Evolutionary conservation across 495 filamentous ascomycete genomes (phyloP).

Genomic region (Penicillium robsamsonii): DNA sequence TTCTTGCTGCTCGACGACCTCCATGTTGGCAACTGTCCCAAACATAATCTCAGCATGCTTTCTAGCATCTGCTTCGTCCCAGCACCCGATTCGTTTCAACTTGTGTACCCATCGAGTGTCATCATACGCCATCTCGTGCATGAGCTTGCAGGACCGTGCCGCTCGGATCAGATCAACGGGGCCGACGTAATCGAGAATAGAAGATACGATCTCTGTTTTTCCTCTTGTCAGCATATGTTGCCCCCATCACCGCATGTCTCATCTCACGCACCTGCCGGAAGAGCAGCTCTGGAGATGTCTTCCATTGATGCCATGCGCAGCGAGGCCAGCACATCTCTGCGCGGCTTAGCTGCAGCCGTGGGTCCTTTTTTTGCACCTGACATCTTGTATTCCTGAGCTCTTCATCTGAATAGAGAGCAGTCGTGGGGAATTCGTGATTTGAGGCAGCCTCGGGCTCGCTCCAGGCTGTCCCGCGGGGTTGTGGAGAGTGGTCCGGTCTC

Average conservation of each 20-base stretch:
- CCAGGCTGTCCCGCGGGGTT: slow-evolving; percentile 7
- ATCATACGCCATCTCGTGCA: slow-evolving; percentile 99
- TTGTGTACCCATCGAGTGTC: slow-evolving; percentile 91
- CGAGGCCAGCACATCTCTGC: slow-evolving; percentile 65
- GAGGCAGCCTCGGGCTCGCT: neutral
- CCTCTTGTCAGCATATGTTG: slow-evolving; percentile 16
- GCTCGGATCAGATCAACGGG: slow-evolving; percentile 79
- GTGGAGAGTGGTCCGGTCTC: neutral
- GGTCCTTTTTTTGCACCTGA: slow-evolving; percentile 63
- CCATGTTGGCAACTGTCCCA: slow-evolving; percentile 61
- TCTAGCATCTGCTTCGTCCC: slow-evolving; percentile 87
- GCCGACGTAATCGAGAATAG: slow-evolving; percentile 85
- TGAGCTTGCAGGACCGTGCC: slow-evolving; percentile 81
- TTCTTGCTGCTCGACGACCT: slow-evolving; percentile 52
- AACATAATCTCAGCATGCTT: slow-evolving; percentile 72
- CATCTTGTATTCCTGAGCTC: slow-evolving; percentile 43
- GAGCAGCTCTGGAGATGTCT: slow-evolving; percentile 66
- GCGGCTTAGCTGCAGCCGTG: slow-evolving; percentile 45
- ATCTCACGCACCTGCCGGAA: slow-evolving; percentile 68
- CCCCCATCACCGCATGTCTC: neutral
- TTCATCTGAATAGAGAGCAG: slow-evolving; percentile 31
- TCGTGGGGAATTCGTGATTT: slow-evolving; percentile 8
- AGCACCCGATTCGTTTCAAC: slow-evolving; percentile 81
- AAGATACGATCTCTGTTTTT: slow-evolving; percentile 74
- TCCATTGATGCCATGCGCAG: slow-evolving; percentile 74